Percentiles rank a stretch among this genome's conserved stretches.
Evolutionary conservation across 345 rosid species (phyloP).

Genomic region (Gossypium turneri): DNA sequence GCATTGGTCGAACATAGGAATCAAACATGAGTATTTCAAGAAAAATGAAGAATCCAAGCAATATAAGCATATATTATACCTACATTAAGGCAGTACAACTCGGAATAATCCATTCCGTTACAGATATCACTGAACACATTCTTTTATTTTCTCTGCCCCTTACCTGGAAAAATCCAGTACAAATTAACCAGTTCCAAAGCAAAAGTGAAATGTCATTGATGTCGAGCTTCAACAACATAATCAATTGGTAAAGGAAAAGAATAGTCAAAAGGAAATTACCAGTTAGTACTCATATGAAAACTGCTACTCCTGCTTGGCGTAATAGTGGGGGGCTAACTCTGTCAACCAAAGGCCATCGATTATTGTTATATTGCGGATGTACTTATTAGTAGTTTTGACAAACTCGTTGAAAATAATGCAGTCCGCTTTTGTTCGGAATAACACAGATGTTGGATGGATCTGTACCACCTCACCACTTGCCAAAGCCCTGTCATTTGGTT

Average conservation of each 20-base stretch:
- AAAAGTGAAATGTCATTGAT: neutral
- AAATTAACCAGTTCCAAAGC: neutral
- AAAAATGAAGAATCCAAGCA: neutral
- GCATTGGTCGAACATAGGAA: neutral
- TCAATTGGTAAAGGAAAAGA: neutral
- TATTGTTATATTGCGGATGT: conserved; percentile 66
- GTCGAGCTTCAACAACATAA: neutral
- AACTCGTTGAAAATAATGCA: conserved; percentile 82
- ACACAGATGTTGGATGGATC: conserved; percentile 84
- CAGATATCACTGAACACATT: neutral
- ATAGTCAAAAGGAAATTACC: conserved; percentile 8
- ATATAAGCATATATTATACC: neutral
- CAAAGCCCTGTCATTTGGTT: conserved; percentile 61
- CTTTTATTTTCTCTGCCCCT: no score
- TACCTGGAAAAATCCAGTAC: neutral
- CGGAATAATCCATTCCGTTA: neutral
- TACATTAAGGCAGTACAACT: neutral
- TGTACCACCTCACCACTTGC: conserved; percentile 78
- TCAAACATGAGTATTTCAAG: neutral
- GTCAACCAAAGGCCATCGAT: conserved; percentile 80
- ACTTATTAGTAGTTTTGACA: conserved; percentile 72
- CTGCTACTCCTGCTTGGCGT: conserved; percentile 43
- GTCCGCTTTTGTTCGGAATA: conserved; percentile 64
- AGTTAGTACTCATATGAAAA: conserved; percentile 6
- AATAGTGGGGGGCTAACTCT: conserved; percentile 86